Percentiles rank a stretch among this genome's conserved stretches.
These are phyloP conservation scores for Yarrowia sp. DNA, from an alignment of 805 yeast species.

Conservation along the genomic window DNA sequence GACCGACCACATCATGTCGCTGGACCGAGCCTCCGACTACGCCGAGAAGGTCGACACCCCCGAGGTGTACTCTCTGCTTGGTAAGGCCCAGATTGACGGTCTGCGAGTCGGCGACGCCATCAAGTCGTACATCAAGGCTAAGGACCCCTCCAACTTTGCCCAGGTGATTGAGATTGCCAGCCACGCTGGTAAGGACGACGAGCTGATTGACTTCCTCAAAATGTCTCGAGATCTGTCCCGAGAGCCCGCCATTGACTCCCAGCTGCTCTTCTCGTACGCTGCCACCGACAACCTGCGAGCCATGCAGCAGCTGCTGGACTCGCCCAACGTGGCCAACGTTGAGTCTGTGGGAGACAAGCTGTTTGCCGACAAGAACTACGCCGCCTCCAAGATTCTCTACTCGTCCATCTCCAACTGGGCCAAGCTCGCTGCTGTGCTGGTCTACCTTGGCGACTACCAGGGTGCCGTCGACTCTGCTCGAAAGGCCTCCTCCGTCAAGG, in stretches of 20 bases:
- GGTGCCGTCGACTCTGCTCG: constrained; percentile 98
- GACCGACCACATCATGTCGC: constrained; percentile 88
- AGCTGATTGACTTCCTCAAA: constrained; percentile 75
- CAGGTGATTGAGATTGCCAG: constrained; percentile 93
- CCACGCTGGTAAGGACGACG: constrained; percentile 95
- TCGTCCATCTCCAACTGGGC: constrained; percentile 89
- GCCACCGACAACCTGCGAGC: constrained; percentile 70
- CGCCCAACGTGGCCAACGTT: constrained; percentile 89
- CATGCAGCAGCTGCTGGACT: constrained; percentile 77
- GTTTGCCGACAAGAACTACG: constrained; percentile 74
- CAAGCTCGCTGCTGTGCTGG: constrained; percentile 94
- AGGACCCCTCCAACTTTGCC: constrained; percentile 84
- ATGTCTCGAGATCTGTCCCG: constrained; percentile 92
- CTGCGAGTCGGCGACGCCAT: constrained; percentile 88
- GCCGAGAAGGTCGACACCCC: constrained; percentile 86
- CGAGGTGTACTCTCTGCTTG: constrained; percentile 91
- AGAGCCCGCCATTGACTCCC: constrained; percentile 92
- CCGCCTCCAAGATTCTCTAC: constrained; percentile 88
- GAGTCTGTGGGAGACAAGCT: constrained; percentile 90
- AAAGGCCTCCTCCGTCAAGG: constrained; percentile 88
- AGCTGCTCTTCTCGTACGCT: constrained; percentile 84
- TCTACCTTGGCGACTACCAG: constrained; percentile 87
- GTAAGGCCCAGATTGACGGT: constrained; percentile 94
- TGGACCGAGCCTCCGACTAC: constrained; percentile 90
- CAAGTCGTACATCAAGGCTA: constrained; percentile 85